Evolutionary conservation across 2,329 filamentous ascomycete genomes (phyloP).

Genomic region (Aureobasidium sp.): DNA sequence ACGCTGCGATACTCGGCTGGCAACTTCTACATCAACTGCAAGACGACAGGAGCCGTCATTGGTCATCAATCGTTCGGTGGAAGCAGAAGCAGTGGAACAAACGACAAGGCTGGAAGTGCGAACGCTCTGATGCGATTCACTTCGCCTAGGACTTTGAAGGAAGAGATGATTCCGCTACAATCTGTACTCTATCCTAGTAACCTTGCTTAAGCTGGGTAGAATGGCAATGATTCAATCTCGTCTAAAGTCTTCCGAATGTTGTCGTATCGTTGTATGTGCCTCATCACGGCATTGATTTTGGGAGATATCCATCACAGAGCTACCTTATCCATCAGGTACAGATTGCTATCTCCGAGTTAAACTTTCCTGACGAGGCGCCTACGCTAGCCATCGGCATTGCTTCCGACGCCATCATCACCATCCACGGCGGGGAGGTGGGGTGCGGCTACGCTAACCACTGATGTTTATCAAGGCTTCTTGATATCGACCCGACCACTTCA

Average conservation of each 20-base stretch:
- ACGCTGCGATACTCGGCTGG: constrained; percentile 47
- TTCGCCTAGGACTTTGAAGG: not conserved
- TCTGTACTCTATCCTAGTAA: constrained; percentile 4
- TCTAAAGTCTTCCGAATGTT: not conserved
- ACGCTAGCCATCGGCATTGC: not conserved
- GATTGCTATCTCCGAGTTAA: not conserved
- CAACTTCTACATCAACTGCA: constrained; percentile 53
- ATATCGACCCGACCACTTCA: not conserved
- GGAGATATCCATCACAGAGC: not conserved
- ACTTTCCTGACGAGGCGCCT: not conserved
- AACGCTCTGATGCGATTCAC: not conserved
- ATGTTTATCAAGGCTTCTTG: not conserved
- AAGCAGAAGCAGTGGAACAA: constrained; percentile 45
- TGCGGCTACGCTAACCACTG: constrained; percentile 3
- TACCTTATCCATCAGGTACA: not conserved
- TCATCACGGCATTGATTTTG: not conserved
- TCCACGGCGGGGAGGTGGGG: not conserved
- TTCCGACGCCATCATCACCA: not conserved
- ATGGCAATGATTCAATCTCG: too few relatives aligned
- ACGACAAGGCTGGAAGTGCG: constrained; percentile 46
- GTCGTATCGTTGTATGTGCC: not conserved
- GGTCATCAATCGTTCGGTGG: constrained; percentile 51
- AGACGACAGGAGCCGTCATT: constrained; percentile 49
- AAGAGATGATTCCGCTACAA: constrained; percentile 4
- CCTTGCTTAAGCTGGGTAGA: not conserved